Conservation (phyloP, 441 rosid species). For the Lepidium campestre region DNA sequence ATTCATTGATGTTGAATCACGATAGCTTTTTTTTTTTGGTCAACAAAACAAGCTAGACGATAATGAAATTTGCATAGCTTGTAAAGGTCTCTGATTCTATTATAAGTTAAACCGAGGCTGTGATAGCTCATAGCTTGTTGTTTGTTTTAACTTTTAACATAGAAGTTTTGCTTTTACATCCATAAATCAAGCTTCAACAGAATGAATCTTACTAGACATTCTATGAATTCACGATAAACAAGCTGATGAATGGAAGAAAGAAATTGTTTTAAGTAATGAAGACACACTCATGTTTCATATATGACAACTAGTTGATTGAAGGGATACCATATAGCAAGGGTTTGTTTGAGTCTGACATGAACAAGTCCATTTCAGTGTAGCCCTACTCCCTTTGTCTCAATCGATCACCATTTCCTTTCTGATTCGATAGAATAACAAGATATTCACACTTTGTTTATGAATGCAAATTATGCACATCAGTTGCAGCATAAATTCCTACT, state of each 20-base stretch:
- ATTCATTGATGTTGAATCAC: no score
- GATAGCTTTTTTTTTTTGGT: no score
- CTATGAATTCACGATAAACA: not conserved
- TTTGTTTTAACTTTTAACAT: no score
- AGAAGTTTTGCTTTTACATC: not conserved
- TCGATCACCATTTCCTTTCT: conserved; percentile 33
- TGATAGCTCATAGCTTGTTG: no score
- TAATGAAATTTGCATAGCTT: no score
- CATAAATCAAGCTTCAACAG: not conserved
- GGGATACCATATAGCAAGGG: conserved; percentile 20
- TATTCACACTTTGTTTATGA: not conserved
- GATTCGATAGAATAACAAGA: not conserved
- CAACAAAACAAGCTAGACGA: no score
- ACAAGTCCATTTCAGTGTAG: conserved; percentile 76
- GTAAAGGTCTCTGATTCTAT: no score
- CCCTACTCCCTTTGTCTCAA: conserved; percentile 76
- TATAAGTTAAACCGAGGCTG: not conserved
- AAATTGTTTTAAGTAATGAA: no score
- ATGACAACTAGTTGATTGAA: not conserved
- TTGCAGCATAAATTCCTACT: not conserved
- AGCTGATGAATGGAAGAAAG: no score
- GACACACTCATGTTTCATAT: no score
- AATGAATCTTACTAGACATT: not conserved
- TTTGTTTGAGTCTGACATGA: conserved; percentile 44
- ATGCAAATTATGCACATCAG: not conserved